Evolutionary conservation across 2,329 filamentous ascomycete genomes (phyloP), one percentile per base, ranked within the genome.

Genomic region (Chaetothyriales sp.): DNA sequence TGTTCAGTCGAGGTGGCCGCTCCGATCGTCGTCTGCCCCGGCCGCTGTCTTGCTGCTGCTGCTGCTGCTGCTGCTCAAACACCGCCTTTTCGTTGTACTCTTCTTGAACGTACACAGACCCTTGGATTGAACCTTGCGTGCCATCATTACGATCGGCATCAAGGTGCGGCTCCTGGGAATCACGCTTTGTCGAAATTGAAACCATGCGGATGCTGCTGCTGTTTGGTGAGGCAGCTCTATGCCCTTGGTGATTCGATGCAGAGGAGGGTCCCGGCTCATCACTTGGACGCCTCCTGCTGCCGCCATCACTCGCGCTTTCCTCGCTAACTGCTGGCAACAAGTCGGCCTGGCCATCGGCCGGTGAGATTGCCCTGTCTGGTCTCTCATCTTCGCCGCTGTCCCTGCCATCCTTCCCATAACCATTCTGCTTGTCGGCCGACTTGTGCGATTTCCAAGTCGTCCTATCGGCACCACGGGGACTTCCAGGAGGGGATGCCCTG

Each of bases 271-370:
- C 7, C 45, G 8, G 15, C 22, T 47, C 5, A 10, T 15, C 20
- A 2, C 45, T 47, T 9, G 45, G 20, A 18, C 20, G 15, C 3
- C 45, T 28, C 19, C 18, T 32, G 20, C 45, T 9, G 15, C 45
- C 28, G 10, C n/a, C 43, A 25, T 28, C 45, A 26, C 28, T 28
- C 7, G 18, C n/a, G 32, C 18, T 47, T 19, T 47, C 45, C 26
- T 47, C 45, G 45, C 45, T 47, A 2, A 96, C 88, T 8, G 95
- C 82, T 0, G 90, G 90, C 1, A 96, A 70, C 1, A 75, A 80
- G 10, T 75, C 71, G 22, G 63, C 63, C 10, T 73, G 66, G 12
- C 75, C 73, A 68, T 75, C 84, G 63, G 70, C 75, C 57, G 73
- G 73, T 52, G 70, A 79, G 46, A 88, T 65, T 1, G 75, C 77